These are phyloP conservation scores for Margaritispora aquatica DNA, from an alignment of 495 filamentous ascomycete species.

Conservation along the genomic window DNA sequence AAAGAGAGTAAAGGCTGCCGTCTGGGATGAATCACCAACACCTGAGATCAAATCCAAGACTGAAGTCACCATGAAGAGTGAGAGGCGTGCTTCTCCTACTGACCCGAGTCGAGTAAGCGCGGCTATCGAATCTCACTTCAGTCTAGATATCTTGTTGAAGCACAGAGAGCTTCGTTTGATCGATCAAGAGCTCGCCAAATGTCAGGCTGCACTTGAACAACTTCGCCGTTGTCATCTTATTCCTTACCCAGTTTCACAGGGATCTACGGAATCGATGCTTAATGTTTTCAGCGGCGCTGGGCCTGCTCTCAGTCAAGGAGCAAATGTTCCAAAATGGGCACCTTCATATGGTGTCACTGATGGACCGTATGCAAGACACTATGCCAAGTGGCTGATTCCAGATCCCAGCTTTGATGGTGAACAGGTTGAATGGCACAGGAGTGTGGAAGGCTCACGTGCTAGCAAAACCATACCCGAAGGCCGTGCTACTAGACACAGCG, in stretches of 20 bases:
- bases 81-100: background rate
- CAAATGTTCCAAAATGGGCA: constrained; percentile 51
- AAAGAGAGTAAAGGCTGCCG: constrained; percentile 33
- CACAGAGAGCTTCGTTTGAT: constrained; percentile 91
- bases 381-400: constrained; percentile 86
- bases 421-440: constrained; percentile 31
- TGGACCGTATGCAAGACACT: constrained; percentile 90
- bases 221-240: constrained; percentile 86
- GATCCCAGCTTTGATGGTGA: constrained; percentile 80
- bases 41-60: background rate
- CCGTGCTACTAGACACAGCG: constrained; percentile 69
- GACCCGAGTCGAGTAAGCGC: constrained; percentile 49
- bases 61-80: background rate
- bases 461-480: constrained; percentile 48
- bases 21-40: background rate
- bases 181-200: constrained; percentile 94
- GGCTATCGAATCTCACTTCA: constrained; percentile 76
- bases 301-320: constrained; percentile 54
- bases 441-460: constrained; percentile 29
- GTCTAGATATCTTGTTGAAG: constrained; percentile 87
- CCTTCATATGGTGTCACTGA: constrained; percentile 84
- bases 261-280: constrained; percentile 52
- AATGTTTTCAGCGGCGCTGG: constrained; percentile 68
- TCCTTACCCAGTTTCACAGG: constrained; percentile 67
- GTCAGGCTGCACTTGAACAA: constrained; percentile 91